Conservation (phyloP, 352 stramenopile species). For the Pseudoperonospora humuli region DNA sequence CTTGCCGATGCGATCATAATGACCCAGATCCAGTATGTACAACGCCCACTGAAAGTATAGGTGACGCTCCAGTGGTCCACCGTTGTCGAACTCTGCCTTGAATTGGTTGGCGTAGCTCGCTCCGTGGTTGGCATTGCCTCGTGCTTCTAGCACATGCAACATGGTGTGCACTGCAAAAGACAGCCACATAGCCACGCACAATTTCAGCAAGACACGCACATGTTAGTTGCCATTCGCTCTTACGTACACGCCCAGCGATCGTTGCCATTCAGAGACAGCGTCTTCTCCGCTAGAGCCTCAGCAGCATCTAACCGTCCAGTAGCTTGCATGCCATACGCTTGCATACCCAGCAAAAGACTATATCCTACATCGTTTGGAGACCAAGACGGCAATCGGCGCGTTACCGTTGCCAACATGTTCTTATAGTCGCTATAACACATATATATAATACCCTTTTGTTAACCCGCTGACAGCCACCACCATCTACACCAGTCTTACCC, state of each 20-base stretch:
- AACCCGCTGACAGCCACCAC: background rate
- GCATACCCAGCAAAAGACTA: constrained; percentile 71
- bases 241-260: constrained; percentile 78
- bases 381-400: constrained; percentile 64
- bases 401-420: constrained; percentile 68
- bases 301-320: constrained; percentile 58
- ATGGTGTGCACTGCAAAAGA: constrained; percentile 59
- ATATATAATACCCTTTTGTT: constrained; percentile 2
- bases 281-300: constrained; percentile 61
- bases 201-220: background rate
- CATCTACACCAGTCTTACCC: constrained; percentile 29
- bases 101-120: constrained; percentile 80
- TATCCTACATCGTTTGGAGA: constrained; percentile 70
- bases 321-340: constrained; percentile 74
- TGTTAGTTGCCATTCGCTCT: background rate
- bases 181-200: background rate
- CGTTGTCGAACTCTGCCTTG: constrained; percentile 72
- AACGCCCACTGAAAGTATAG: constrained; percentile 80
- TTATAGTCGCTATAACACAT: constrained; percentile 51
- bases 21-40: constrained; percentile 71
- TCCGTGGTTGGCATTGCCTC: constrained; percentile 78
- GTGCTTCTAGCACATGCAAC: constrained; percentile 64
- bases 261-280: constrained; percentile 80
- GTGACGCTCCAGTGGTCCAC: constrained; percentile 56
- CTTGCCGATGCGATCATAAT: constrained; percentile 77